phyloP scores from a whole-genome alignment of 495 filamentous ascomycete genomes.

The Podospora anserina region DNA sequence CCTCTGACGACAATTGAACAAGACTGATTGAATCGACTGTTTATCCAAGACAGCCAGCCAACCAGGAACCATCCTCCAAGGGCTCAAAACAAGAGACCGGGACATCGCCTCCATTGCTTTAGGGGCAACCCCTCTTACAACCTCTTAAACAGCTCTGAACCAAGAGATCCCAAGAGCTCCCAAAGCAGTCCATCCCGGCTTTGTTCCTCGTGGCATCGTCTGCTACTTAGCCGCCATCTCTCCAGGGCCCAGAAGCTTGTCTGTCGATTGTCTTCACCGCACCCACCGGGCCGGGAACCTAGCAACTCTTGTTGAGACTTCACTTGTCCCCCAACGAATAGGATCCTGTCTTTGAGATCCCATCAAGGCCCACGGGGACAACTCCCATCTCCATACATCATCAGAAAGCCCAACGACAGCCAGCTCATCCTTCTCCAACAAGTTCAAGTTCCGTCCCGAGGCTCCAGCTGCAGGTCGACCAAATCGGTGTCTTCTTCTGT shows the following conservation, averaged over 20 bases:
- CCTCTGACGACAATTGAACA: slow-evolving; percentile 10
- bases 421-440: not conserved
- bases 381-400: not conserved
- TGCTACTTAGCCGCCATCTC: not conserved
- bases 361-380: not conserved
- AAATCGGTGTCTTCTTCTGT: slow-evolving; percentile 11
- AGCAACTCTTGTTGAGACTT: not conserved
- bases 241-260: not conserved
- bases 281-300: not conserved
- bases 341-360: not conserved
- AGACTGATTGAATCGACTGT: not conserved
- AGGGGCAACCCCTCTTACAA: not conserved
- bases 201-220: not conserved
- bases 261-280: not conserved
- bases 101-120: not conserved
- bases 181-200: not conserved
- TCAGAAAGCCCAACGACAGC: not conserved
- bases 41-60: not conserved
- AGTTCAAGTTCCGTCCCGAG: not conserved
- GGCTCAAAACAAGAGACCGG: not conserved
- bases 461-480: slow-evolving; percentile 26
- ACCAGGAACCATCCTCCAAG: not conserved
- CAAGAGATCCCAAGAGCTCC: not conserved
- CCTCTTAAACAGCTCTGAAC: not conserved
- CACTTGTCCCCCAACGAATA: not conserved